These are phyloP conservation scores for Keithomyces neogunnii DNA, from an alignment of 2,329 filamentous ascomycete genomes.

Conservation along the genomic window DNA sequence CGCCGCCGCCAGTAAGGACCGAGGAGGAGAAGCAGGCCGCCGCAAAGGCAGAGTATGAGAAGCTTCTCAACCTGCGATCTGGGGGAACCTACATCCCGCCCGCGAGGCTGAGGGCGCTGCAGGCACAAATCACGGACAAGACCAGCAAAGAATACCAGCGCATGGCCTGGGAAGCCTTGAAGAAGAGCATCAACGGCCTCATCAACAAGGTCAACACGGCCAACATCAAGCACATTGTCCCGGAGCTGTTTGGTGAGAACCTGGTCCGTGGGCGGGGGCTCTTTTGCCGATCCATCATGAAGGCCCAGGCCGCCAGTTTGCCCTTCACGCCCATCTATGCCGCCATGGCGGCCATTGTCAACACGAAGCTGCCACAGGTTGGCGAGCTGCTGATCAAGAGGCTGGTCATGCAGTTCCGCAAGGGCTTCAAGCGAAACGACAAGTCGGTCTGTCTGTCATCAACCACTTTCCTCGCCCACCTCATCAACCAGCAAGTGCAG, in stretches of 20 bases:
- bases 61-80: conserved; percentile 83
- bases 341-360: conserved; percentile 91
- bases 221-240: conserved; percentile 96
- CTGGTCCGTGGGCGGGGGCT: conserved; percentile 82
- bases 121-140: conserved; percentile 96
- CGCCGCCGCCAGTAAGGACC: conserved; percentile 36
- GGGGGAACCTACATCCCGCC: conserved; percentile 96
- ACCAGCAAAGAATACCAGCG: conserved; percentile 94
- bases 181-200: conserved; percentile 96
- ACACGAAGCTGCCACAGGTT: conserved; percentile 92
- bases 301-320: conserved; percentile 90
- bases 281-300: conserved; percentile 96
- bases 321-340: conserved; percentile 96
- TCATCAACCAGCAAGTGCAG: conserved; percentile 93
- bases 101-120: conserved; percentile 78
- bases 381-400: conserved; percentile 83
- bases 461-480: conserved; percentile 88
- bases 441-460: conserved; percentile 91
- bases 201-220: conserved; percentile 99
- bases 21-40: conserved; percentile 82
- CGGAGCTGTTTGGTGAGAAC: conserved; percentile 93
- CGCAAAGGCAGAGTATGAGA: conserved; percentile 89
- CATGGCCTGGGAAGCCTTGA: conserved; percentile 97
- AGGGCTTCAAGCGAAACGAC: conserved; percentile 93
- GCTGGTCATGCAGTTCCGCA: conserved; percentile 85